phyloP scores from a whole-genome alignment of 2,329 filamentous ascomycete species.

The Dactylellina haptotyla region DNA sequence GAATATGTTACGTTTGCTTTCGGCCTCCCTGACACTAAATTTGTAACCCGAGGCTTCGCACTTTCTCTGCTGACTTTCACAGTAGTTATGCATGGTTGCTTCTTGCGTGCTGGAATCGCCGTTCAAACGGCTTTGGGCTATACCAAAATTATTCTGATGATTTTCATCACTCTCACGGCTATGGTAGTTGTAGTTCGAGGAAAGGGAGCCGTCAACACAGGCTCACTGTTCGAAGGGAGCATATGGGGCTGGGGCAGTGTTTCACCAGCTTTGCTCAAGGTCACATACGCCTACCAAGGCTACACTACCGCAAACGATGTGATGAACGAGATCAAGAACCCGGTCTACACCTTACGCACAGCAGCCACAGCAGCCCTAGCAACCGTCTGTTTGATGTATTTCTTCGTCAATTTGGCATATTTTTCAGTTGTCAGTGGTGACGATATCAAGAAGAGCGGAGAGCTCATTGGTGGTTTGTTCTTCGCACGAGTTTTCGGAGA shows the following conservation, averaged over 20 bases:
- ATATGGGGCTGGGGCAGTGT: conserved; percentile 76
- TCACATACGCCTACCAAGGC: conserved; percentile 76
- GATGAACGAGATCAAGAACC: conserved; percentile 76
- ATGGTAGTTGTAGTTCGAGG: conserved; percentile 68
- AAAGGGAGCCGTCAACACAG: conserved; percentile 61
- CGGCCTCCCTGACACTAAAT: conserved; percentile 57
- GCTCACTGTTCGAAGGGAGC: conserved; percentile 65
- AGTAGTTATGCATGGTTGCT: conserved; percentile 69
- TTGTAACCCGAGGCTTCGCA: conserved; percentile 67
- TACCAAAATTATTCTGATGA: conserved; percentile 71
- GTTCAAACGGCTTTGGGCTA: conserved; percentile 72
- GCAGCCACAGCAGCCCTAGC: conserved; percentile 70
- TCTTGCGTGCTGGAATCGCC: conserved; percentile 64
- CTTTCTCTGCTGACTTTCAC: conserved; percentile 69
- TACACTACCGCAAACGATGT: conserved; percentile 76
- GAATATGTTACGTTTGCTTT: conserved; percentile 68
- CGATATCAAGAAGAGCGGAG: conserved; percentile 73
- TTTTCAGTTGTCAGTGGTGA: conserved; percentile 74
- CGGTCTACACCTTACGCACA: conserved; percentile 72
- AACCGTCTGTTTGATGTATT: conserved; percentile 72
- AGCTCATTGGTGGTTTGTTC: conserved; percentile 74
- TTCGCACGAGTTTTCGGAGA: conserved; percentile 73
- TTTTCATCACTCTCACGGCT: conserved; percentile 72
- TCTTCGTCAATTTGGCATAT: conserved; percentile 73
- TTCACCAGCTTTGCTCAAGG: conserved; percentile 74